Conservation (phyloP, 768 basidiomycete genomes). For the Podaxis sp. region DNA sequence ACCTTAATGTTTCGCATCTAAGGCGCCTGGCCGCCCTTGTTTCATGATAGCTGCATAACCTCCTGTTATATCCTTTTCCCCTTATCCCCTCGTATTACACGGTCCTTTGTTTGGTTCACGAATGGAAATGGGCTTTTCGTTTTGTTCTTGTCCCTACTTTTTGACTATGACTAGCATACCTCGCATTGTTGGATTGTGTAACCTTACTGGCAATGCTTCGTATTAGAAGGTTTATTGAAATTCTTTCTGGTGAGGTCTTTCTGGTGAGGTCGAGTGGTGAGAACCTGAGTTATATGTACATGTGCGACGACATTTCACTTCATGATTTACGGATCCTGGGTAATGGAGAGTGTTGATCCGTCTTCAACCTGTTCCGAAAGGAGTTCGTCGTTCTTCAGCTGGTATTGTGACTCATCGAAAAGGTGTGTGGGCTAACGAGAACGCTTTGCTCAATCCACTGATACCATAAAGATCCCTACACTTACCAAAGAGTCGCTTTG, state of each 20-base stretch:
- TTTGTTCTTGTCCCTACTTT: not conserved
- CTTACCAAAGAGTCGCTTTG: constrained; percentile 15
- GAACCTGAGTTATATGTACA: not conserved
- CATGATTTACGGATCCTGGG: not conserved
- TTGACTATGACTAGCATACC: constrained; percentile 26
- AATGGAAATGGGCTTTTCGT: not conserved
- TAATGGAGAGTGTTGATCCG: constrained; percentile 32
- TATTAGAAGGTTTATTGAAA: constrained; percentile 28
- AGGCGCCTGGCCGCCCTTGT: constrained; percentile 85
- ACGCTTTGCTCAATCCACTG: not conserved
- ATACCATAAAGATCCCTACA: not conserved
- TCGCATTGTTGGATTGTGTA: constrained; percentile 36
- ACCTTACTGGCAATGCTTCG: constrained; percentile 31
- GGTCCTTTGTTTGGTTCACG: constrained; percentile 17
- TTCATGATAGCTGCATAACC: constrained; percentile 39
- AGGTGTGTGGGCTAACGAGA: constrained; percentile 38
- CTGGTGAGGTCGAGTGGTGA: not conserved
- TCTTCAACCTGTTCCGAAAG: constrained; percentile 53
- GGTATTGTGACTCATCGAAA: constrained; percentile 21
- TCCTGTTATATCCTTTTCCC: constrained; percentile 15
- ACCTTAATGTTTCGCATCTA: constrained; percentile 85
- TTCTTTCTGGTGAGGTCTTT: not conserved
- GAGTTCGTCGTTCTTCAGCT: constrained; percentile 43
- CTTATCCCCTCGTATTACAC: constrained; percentile 26
- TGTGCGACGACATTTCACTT: not conserved